phyloP scores from a whole-genome alignment of 768 basidiomycete species.

The Pisolithus sp. region DNA sequence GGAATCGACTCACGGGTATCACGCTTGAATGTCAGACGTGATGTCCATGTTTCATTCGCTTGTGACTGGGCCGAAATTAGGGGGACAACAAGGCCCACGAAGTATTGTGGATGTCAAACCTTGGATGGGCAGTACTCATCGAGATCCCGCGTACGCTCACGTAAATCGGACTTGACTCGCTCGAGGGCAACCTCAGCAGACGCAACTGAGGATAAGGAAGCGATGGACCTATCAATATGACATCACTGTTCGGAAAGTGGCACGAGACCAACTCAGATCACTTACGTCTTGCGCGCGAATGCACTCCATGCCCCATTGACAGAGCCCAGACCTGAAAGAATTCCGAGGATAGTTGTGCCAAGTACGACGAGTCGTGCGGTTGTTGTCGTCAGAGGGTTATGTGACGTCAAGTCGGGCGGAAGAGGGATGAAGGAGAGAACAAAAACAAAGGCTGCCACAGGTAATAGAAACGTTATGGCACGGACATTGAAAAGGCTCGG shows the following conservation, averaged over 20 bases:
- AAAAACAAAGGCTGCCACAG: constrained; percentile 51
- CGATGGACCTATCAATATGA: constrained; percentile 14
- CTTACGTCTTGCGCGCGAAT: constrained; percentile 21
- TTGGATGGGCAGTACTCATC: constrained; percentile 18
- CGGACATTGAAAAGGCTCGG: constrained; percentile 19
- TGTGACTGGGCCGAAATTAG: constrained; percentile 19
- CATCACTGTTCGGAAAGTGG: constrained; percentile 3
- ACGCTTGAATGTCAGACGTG: constrained; percentile 25
- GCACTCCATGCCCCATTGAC: constrained; percentile 55
- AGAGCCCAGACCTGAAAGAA: constrained; percentile 76
- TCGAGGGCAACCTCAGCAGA: constrained; percentile 53
- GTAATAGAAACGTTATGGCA: constrained; percentile 30
- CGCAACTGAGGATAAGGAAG: constrained; percentile 31
- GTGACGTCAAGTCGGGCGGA: constrained; percentile 40
- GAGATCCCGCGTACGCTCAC: constrained; percentile 25
- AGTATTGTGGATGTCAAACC: constrained; percentile 10
- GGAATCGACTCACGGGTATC: constrained; percentile 23
- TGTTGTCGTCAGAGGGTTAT: constrained; percentile 40
- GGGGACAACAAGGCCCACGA: background rate
- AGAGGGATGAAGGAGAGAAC: constrained; percentile 63
- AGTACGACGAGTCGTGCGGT: constrained; percentile 65
- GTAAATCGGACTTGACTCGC: constrained; percentile 55
- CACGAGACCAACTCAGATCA: constrained; percentile 3
- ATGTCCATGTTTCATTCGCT: constrained; percentile 22
- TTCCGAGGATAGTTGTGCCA: constrained; percentile 73